A percentile compares a stretch with the other conserved stretches of the same genome.
Conservation (phyloP, 331 rosid species). For the Malus hybrid region DNA sequence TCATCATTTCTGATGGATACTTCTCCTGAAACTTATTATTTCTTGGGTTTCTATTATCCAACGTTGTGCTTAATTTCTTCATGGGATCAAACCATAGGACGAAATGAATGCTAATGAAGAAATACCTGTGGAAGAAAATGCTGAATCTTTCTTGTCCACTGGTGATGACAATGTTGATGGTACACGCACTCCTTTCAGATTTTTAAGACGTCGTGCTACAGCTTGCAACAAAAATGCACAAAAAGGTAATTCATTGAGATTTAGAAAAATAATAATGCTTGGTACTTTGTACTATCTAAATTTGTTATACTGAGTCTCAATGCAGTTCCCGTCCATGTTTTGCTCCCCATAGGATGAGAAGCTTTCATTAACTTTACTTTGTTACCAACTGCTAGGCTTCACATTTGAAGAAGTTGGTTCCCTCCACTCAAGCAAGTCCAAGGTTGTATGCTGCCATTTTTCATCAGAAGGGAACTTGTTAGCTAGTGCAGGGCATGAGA, state of each 20-base stretch:
- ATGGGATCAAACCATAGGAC: conserved; percentile 28
- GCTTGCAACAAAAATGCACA: conserved; percentile 13
- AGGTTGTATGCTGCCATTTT: conserved; percentile 56
- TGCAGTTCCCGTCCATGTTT: not conserved
- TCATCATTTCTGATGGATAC: conserved; percentile 6
- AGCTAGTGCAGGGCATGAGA: conserved; percentile 54
- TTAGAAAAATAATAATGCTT: not conserved
- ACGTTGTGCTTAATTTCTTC: not conserved
- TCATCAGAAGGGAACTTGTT: conserved; percentile 52
- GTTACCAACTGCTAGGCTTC: conserved; percentile 24
- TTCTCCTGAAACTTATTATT: not conserved
- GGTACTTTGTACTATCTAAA: not conserved
- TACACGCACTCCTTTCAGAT: conserved; percentile 21
- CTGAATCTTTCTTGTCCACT: conserved; percentile 29
- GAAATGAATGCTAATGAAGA: conserved; percentile 5
- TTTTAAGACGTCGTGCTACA: conserved; percentile 24
- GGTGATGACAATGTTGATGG: conserved; percentile 33
- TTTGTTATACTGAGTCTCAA: not conserved
- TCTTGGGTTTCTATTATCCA: conserved; percentile 14
- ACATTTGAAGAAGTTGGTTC: conserved; percentile 41
- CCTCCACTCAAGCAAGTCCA: conserved; percentile 35
- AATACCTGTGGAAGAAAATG: conserved; percentile 19
- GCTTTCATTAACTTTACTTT: not conserved
- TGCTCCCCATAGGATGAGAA: not conserved
- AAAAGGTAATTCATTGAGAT: conserved; percentile 24